Evolutionary conservation across 73 alveolate species (phyloP).

Genomic region (Paraurostyla sp.): DNA sequence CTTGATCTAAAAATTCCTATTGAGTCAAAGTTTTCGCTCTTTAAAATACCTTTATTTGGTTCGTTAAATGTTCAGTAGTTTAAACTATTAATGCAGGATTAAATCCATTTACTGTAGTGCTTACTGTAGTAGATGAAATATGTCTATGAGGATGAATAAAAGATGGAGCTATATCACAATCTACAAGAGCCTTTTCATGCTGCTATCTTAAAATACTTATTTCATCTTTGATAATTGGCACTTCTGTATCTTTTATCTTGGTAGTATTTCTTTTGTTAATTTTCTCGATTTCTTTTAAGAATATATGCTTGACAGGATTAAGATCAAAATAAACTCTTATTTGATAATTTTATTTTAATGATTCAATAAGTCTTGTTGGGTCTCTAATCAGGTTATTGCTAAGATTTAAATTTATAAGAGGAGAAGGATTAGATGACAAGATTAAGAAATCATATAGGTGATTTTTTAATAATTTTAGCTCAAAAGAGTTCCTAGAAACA

Average conservation of each 20-base stretch:
- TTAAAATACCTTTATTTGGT: not conserved
- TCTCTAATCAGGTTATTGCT: not conserved
- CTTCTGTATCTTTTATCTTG: not conserved
- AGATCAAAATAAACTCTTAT: not conserved
- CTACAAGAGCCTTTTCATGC: constrained; percentile 13
- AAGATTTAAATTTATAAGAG: not conserved
- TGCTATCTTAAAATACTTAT: not conserved
- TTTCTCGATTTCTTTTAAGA: not conserved
- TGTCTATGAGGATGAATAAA: too few species aligned
- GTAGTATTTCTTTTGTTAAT: not conserved
- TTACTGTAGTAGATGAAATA: too few species aligned
- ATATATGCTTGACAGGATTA: not conserved
- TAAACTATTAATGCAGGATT: too few species aligned
- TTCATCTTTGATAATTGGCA: constrained; percentile 7
- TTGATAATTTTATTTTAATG: not conserved
- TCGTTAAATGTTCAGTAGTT: not conserved
- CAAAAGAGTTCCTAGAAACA: not conserved
- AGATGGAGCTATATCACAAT: not conserved
- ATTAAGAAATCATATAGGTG: not conserved
- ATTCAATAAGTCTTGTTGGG: too few species aligned
- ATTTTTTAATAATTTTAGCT: not conserved
- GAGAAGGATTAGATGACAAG: not conserved
- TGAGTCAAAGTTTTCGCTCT: not conserved
- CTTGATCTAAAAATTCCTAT: not conserved
- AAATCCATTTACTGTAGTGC: too few species aligned